A percentile compares a stretch with the other conserved stretches of the same genome.
phyloP scores from a whole-genome alignment of 1,284 basidiomycete species.

The Microbotryum silenes-acaulis region DNA sequence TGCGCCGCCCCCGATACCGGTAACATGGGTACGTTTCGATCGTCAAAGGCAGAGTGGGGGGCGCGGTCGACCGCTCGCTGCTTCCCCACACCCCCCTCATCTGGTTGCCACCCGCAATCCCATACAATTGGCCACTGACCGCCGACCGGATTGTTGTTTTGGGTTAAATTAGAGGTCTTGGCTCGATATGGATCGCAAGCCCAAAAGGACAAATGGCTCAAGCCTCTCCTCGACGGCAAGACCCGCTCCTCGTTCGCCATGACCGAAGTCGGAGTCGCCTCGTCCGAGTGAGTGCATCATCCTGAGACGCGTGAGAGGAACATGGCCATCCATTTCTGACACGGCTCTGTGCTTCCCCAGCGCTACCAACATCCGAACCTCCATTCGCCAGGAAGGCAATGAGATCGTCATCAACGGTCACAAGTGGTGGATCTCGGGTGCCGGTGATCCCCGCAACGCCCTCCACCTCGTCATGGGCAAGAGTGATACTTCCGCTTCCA shows the following conservation, averaged over 20 bases:
- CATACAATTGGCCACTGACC: not conserved
- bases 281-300: slow-evolving; percentile 46
- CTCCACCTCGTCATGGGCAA: slow-evolving; percentile 92
- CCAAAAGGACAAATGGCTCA: slow-evolving; percentile 86
- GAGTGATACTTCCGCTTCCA: slow-evolving; percentile 45
- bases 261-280: slow-evolving; percentile 69
- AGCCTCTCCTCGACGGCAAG: slow-evolving; percentile 80
- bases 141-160: slow-evolving; percentile 37
- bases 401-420: slow-evolving; percentile 92
- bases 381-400: slow-evolving; percentile 73
- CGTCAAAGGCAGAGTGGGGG: not conserved
- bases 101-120: not conserved
- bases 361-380: slow-evolving; percentile 89
- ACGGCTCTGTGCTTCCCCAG: slow-evolving; percentile 39
- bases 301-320: not conserved
- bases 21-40: slow-evolving; percentile 32
- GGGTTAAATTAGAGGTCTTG: slow-evolving; percentile 61
- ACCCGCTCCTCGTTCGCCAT: slow-evolving; percentile 90
- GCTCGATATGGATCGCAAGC: slow-evolving; percentile 82
- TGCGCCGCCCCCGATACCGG: slow-evolving; percentile 35
- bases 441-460: slow-evolving; percentile 82
- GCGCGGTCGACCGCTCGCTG: not conserved
- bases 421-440: slow-evolving; percentile 98
- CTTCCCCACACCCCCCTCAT: not conserved
- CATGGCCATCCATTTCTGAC: not conserved